Percentiles rank a stretch among this genome's conserved stretches.
phyloP scores from a whole-genome alignment of 2,329 filamentous ascomycete species.

The Juglanconis sp. region DNA sequence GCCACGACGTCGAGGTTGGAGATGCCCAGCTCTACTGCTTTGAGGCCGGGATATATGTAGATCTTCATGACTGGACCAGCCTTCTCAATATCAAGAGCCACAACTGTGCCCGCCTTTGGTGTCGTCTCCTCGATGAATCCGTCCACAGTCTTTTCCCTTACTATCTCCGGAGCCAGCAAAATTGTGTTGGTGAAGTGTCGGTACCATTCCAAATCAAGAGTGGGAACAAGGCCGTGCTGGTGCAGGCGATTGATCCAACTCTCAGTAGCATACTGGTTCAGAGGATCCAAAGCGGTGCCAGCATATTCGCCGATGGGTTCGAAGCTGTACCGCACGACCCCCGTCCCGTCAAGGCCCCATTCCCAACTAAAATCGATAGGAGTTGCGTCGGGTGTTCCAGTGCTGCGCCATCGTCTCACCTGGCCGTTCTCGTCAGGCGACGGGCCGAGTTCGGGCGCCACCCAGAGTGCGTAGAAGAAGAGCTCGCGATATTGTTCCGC shows the following conservation, averaged over 20 bases:
- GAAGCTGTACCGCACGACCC: conserved; percentile 23
- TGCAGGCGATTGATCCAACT: conserved; percentile 20
- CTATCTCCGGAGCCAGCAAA: conserved; percentile 14
- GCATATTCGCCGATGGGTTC: conserved; percentile 24
- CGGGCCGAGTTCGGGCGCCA: conserved; percentile 22
- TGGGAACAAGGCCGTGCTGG: conserved; percentile 20
- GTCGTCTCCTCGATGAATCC: conserved; percentile 23
- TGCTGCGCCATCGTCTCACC: conserved; percentile 20
- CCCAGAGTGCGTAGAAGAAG: conserved; percentile 24
- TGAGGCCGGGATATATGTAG: conserved; percentile 24
- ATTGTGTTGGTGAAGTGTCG: conserved; percentile 20
- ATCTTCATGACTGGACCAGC: conserved; percentile 23
- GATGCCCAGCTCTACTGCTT: conserved; percentile 22
- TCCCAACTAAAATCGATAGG: conserved; percentile 26
- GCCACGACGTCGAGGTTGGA: conserved; percentile 22
- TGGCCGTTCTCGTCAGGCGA: conserved; percentile 19
- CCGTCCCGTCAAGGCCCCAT: conserved; percentile 20
- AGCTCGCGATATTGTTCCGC: conserved; percentile 25
- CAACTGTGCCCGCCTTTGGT: conserved; percentile 23
- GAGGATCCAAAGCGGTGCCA: conserved; percentile 21
- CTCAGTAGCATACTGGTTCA: conserved; percentile 20
- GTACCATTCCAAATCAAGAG: conserved; percentile 24
- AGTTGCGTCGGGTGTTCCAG: conserved; percentile 23
- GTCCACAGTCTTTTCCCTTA: conserved; percentile 15
- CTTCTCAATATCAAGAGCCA: conserved; percentile 24